Base-by-base conservation (phyloP, 2,329 filamentous ascomycete genomes). In the Colletotrichum sp. region DNA sequence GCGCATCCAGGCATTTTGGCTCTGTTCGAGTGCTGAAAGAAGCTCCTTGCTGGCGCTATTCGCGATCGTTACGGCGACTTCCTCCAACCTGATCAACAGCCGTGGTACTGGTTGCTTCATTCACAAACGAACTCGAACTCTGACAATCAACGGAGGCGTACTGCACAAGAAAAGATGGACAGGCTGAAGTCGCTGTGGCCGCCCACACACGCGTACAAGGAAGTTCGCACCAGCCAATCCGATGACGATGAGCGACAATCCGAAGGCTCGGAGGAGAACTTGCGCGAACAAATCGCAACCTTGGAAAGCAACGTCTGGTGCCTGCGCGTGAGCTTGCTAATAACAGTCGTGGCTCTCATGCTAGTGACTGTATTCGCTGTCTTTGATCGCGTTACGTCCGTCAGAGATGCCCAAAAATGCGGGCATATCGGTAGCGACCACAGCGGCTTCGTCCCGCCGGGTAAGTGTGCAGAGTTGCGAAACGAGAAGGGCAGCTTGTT, bases 381-480 rank as follows among this genome's bases (percentile, higher is more conserved):
- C 13, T 34, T 70, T 13, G 48, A 65, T 34, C 66, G 67, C 1
- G 66, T 74, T 18, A 70, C 66, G 7, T 70, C 18, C 28, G 30
- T 55, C 18, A 32, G 44, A n/a, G 39, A 22, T 18, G 39, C 39
- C 18, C 57, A 63, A 1, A 32, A 30, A 13, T 65, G 66, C 30
- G 65, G 64, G 10, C 71, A 73, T 6, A 70, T 74, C 24, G 71
- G 71, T n/a, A 74, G 71, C 59, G 71, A 74, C 16, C 71, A 59
- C 16, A 74, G 68, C 28, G 71, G 71, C 5, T 74, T 74, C 15
- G 71, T 74, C 8, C 71, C 71, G 5, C 71, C 71, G 7, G 65
- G 71, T 70, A 34, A 64, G 66, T 3, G 22, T 9, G 9, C 12
- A 30, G 4, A 13, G 2, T 13, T 30, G 22, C 8, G 10, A 5